Conservation (phyloP, 2,329 filamentous ascomycete genomes). For the Rhynchosporium graminicola region DNA sequence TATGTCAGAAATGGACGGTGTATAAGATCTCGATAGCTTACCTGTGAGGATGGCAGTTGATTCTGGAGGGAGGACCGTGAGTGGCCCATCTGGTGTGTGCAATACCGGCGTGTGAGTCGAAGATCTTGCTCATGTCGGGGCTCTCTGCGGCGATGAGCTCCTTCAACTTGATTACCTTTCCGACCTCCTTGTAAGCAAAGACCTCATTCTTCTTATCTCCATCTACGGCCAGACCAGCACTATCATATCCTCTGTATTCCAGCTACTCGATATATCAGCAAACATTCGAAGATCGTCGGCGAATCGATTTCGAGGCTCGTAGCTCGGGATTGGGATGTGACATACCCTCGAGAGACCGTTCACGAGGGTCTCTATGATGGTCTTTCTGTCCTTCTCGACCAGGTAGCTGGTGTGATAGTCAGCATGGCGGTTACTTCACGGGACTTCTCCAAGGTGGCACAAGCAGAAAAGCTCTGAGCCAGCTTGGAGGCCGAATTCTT, state of each 20-base stretch:
- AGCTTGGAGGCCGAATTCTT: not conserved
- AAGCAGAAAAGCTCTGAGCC: not conserved
- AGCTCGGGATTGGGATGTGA: not conserved
- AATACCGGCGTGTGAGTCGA: slow-evolving; percentile 98
- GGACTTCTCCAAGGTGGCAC: not conserved
- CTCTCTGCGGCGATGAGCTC: slow-evolving; percentile 83
- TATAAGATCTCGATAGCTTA: slow-evolving; percentile 48
- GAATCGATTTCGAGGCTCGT: not conserved
- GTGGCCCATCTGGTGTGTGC: slow-evolving; percentile 99
- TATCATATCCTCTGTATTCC: slow-evolving; percentile 98
- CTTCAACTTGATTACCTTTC: slow-evolving; percentile 97
- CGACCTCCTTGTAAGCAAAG: slow-evolving; percentile 96
- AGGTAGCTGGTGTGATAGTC: slow-evolving; percentile 69
- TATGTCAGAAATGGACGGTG: slow-evolving; percentile 24
- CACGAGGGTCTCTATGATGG: slow-evolving; percentile 92
- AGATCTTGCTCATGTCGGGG: slow-evolving; percentile 86
- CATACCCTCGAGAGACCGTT: slow-evolving; percentile 79
- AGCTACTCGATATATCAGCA: slow-evolving; percentile 46
- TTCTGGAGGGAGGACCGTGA: slow-evolving; percentile 87
- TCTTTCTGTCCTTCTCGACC: slow-evolving; percentile 97
- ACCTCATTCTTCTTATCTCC: slow-evolving; percentile 99
- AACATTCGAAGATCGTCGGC: not conserved
- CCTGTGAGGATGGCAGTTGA: slow-evolving; percentile 99
- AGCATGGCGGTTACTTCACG: not conserved
- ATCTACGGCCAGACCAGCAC: slow-evolving; percentile 91